Evolutionary conservation across 1,284 basidiomycete species (phyloP).

Genomic region (Moniliophthora roreri): DNA sequence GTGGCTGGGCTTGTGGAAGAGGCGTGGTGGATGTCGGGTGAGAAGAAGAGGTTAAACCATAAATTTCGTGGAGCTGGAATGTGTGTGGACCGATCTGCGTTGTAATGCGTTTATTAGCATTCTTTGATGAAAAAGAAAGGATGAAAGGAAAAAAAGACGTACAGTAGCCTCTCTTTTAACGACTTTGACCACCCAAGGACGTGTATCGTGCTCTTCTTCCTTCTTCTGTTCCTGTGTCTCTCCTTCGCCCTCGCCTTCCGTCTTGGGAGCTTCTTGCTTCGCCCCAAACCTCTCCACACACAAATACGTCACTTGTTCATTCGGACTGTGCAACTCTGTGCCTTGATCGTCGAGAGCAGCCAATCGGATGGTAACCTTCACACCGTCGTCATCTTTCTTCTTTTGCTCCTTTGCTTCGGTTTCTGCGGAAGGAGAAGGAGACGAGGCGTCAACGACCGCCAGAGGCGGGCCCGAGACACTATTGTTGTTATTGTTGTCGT

Average conservation of each 20-base stretch:
- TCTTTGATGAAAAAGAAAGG: constrained; percentile 9
- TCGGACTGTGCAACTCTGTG: constrained; percentile 59
- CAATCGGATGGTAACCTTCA: constrained; percentile 73
- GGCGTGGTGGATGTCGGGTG: constrained; percentile 32
- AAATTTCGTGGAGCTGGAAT: constrained; percentile 92
- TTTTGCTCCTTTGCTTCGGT: constrained; percentile 30
- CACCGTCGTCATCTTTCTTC: constrained; percentile 59
- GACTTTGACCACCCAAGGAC: constrained; percentile 86
- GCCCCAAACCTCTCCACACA: constrained; percentile 76
- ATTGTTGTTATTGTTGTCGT: constrained; percentile 44
- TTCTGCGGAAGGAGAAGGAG: constrained; percentile 1
- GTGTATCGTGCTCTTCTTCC: constrained; percentile 41
- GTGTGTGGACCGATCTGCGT: constrained; percentile 83
- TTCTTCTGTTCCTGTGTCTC: constrained; percentile 11
- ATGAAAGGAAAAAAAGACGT: constrained; percentile 22
- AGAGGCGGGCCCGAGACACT: constrained; percentile 71
- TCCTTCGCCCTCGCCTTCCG: constrained; percentile 18
- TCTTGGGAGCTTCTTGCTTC: constrained; percentile 15
- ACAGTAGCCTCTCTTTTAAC: constrained; percentile 85
- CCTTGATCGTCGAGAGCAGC: constrained; percentile 76
- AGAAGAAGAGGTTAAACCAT: constrained; percentile 79
- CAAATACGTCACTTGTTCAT: constrained; percentile 85
- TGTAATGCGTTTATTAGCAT: not conserved
- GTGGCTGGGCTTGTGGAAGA: constrained; percentile 37
- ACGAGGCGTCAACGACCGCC: constrained; percentile 63